phyloP scores from a whole-genome alignment of 345 rosid species.

The Brassica incana region DNA sequence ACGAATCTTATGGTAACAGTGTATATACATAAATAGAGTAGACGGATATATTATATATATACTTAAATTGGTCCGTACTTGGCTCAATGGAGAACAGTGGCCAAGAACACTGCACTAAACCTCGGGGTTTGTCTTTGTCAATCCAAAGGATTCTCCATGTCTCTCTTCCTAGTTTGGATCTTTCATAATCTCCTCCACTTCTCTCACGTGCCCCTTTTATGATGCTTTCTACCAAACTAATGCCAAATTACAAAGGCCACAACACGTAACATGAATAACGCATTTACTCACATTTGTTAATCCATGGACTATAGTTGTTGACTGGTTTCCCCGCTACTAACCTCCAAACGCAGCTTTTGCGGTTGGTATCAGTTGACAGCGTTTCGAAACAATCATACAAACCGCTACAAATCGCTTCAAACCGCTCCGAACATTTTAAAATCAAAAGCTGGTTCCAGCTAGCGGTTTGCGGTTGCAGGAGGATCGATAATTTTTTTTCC shows the following conservation, averaged over 20 bases:
- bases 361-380: no score
- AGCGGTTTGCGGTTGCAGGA: no score
- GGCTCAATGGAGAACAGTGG: slow-evolving; percentile 36
- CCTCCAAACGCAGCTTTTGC: no score
- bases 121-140: slow-evolving; percentile 39
- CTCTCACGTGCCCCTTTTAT: slow-evolving; percentile 2
- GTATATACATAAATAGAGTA: not conserved
- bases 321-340: no score
- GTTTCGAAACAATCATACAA: no score
- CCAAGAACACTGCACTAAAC: slow-evolving; percentile 37
- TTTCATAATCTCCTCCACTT: slow-evolving; percentile 16
- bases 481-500: no score
- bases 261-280: not conserved
- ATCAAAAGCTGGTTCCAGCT: no score
- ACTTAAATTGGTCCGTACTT: slow-evolving; percentile 24
- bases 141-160: slow-evolving; percentile 39
- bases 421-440: no score
- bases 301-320: not conserved
- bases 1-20: not conserved
- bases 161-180: slow-evolving; percentile 7
- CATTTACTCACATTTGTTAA: not conserved
- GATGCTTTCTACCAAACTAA: not conserved
- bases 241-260: not conserved
- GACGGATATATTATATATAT: slow-evolving; percentile 2
- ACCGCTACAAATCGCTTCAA: no score